Percentiles rank a stretch among this genome's conserved stretches.
Evolutionary conservation across 1,284 basidiomycete species (phyloP).

Genomic region (Leccinum ponderosum): DNA sequence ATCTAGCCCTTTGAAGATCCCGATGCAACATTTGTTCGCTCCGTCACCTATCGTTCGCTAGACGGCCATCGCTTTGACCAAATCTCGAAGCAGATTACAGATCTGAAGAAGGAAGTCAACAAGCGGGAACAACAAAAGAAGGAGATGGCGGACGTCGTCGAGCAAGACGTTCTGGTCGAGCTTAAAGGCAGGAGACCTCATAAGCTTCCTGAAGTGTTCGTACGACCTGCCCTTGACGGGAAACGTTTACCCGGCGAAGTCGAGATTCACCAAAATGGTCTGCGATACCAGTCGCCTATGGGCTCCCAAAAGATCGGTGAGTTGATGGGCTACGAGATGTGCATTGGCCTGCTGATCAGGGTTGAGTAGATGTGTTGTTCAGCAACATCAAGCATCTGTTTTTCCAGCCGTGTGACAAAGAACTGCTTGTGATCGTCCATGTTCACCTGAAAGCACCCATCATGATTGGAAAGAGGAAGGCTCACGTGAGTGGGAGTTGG

Average conservation of each 20-base stretch:
- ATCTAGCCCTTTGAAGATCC: constrained; percentile 93
- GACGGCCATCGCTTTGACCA: constrained; percentile 88
- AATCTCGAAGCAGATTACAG: constrained; percentile 90
- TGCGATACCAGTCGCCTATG: constrained; percentile 91
- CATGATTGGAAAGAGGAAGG: constrained; percentile 99
- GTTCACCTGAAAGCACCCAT: no score
- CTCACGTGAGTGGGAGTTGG: constrained; percentile 58
- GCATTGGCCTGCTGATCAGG: constrained; percentile 9
- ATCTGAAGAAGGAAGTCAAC: constrained; percentile 93
- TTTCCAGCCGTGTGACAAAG: constrained; percentile 99
- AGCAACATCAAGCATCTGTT: no score
- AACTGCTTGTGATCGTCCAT: constrained; percentile 94
- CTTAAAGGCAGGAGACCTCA: constrained; percentile 83
- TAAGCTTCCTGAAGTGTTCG: constrained; percentile 90
- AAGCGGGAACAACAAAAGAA: constrained; percentile 98
- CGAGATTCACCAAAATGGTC: constrained; percentile 97
- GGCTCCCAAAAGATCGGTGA: constrained; percentile 88
- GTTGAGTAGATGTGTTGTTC: no score
- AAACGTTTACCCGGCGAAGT: constrained; percentile 94
- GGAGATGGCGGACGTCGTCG: constrained; percentile 96
- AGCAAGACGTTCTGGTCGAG: constrained; percentile 89
- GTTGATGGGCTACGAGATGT: constrained; percentile 24
- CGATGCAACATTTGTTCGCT: constrained; percentile 95
- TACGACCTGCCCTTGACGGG: constrained; percentile 91
- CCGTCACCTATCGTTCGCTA: constrained; percentile 90